Conservation (phyloP, 257 asterid genomes). For the Salvia hispanica region DNA sequence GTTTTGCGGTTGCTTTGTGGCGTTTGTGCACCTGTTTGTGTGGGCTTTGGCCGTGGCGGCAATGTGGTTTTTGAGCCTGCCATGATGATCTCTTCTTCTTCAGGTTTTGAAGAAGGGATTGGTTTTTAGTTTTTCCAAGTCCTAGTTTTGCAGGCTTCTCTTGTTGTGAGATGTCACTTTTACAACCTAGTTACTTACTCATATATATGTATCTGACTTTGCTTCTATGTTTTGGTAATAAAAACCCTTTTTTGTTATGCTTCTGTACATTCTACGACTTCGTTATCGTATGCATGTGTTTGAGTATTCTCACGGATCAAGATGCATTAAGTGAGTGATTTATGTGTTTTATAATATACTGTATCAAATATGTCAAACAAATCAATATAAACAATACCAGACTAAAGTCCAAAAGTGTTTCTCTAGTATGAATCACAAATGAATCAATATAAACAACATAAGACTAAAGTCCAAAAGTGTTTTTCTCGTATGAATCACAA, state of each 20-base stretch:
- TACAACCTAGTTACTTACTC: slow-evolving; percentile 39
- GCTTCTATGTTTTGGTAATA: slow-evolving; percentile 30
- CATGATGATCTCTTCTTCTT: slow-evolving; percentile 44
- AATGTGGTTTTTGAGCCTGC: slow-evolving; percentile 40
- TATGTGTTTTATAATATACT: too few species aligned
- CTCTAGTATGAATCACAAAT: too few species aligned
- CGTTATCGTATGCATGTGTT: too few species aligned
- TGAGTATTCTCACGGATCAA: too few species aligned
- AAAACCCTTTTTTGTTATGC: slow-evolving; percentile 29
- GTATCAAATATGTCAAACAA: too few species aligned
- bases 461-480: too few species aligned
- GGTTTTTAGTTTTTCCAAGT: slow-evolving; percentile 52
- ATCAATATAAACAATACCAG: too few species aligned
- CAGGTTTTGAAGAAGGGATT: slow-evolving; percentile 24
- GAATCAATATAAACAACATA: too few species aligned
- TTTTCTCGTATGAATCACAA: too few species aligned
- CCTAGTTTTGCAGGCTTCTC: slow-evolving; percentile 68
- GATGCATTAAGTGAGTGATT: too few species aligned
- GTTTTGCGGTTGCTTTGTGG: slow-evolving; percentile 46
- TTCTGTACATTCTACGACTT: too few species aligned
- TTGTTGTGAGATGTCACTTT: slow-evolving; percentile 44
- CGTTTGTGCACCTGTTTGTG: slow-evolving; percentile 43
- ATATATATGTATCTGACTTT: slow-evolving; percentile 13
- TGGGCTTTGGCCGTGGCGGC: slow-evolving; percentile 73
- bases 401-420: too few species aligned